Evolutionary conservation across 352 stramenopile species (phyloP), one percentile per base, ranked within the genome.

Genomic region (Aphanomyces cochlioides): DNA sequence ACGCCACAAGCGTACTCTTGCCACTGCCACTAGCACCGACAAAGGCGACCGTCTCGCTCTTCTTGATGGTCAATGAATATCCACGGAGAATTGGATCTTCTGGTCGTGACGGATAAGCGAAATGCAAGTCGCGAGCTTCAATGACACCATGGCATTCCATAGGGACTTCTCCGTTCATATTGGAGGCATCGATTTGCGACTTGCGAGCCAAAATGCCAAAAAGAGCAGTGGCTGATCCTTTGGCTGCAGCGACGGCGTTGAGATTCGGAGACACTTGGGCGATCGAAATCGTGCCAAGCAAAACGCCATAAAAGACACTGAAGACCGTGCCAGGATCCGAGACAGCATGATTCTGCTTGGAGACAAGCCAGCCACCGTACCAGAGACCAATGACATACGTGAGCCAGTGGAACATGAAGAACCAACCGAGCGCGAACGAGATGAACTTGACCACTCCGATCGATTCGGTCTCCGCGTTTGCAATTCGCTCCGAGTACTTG

Each of bases 31-130:
- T 78, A 67, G 28, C 34, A n/a, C 79, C 79, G 47, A 84, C 79
- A 39, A 85, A 63, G 4, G 76, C 78, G 13, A 84, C 66, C 13
- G 66, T 83, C 38, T 81, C 47, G 15, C 79, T 78, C n/a, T 61
- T 39, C 47, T 83, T 67, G 60, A 88, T 77, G 8, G 47, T 67
- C 17, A 77, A 8, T 10, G 53, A 75, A 41, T 77, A 77, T 5
- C 72, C 47, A 28, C 38, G 13, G 7, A 77, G 43, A 13, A 77
- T 45, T 1, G 48, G 36, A 7, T 59, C 69, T 7, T 74, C 64
- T 0, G 81, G 82, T 7, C 89, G 81, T 15, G 66, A 86, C 8
- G 88, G 89, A 72, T 96, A 96, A 7, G 80, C 73, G 72, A 96
- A 96, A 43, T 80, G 73, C 54, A 96, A 65, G 66, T 87, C 72